Base-by-base conservation (phyloP, 768 basidiomycete genomes). In the Fomitopsis pulvina region DNA sequence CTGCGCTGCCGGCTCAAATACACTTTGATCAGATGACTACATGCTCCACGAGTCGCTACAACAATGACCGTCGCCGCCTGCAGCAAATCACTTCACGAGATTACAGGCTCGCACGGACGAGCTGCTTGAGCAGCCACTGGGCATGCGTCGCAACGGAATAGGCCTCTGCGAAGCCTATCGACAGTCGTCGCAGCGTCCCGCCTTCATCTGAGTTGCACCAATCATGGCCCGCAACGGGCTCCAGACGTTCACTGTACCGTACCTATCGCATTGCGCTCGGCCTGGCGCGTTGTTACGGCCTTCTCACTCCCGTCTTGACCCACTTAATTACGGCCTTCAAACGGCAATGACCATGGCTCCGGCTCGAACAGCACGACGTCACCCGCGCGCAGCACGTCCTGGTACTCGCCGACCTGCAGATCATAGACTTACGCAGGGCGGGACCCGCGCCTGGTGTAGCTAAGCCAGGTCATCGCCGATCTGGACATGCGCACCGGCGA, bases 371-470 rank as follows among this genome's bases (percentile, higher is more conserved):
- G 9, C 12, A 9, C n/a, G n/a, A n/a, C n/a, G n/a, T n/a, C n/a
- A n/a, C 41, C 12, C 10, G 12, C 12, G 39, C 20, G 6, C 12
- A 22, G 3, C 87, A 83, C 63, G 70, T 91, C 20, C 79, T 96
- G n/a, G 70, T 95, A 40, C 71, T 93, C 29, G 84, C 93, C 10
- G 94, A 96, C 67, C 88, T 92, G 0, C 92, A 95, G 66, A 79
- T 95, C 24, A 74, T 71, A 76, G 39, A 88, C 88, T 2, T 92
- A 92, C 63, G 81, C 83, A 10, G 78, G 68, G 32, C 77, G 86
- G 4, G 62, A 70, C 4, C 60, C 72, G 21, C 65, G 78, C 60
- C 64, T 87, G 21, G 78, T 80, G 49, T 75, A 73, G 47, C 58
- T 91, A 5, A 77, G 78, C 14, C 83, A 80, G 56, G 60, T 80